These are phyloP conservation scores for Phanerodontia chrysosporium DNA, from an alignment of 768 basidiomycete genomes.

Conservation along the genomic window DNA sequence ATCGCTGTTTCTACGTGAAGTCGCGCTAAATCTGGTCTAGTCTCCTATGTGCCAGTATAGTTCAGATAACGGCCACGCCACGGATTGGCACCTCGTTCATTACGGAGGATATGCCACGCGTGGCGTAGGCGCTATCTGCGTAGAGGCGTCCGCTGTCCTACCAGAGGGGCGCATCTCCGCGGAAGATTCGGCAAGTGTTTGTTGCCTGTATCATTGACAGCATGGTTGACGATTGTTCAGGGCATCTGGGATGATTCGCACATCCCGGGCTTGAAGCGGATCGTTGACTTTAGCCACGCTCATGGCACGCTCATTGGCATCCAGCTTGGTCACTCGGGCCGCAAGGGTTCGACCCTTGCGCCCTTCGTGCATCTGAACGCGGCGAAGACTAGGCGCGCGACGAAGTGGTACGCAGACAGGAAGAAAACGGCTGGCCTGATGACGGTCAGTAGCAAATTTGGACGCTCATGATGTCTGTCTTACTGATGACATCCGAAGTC, in stretches of 20 bases:
- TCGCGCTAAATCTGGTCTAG: constrained; percentile 25
- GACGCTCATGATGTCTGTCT: not conserved
- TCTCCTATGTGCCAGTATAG: constrained; percentile 86
- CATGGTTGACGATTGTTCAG: constrained; percentile 20
- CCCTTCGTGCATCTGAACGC: constrained; percentile 55
- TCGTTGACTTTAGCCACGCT: constrained; percentile 70
- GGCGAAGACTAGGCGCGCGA: constrained; percentile 27
- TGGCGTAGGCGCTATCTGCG: constrained; percentile 63
- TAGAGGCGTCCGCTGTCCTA: constrained; percentile 73
- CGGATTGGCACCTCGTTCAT: constrained; percentile 83
- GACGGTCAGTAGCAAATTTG: constrained; percentile 35
- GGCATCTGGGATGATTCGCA: constrained; percentile 78
- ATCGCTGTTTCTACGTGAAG: not conserved
- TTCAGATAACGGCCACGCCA: constrained; percentile 66
- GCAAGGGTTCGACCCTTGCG: constrained; percentile 69
- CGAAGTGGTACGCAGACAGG: constrained; percentile 34
- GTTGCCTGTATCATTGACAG: not conserved
- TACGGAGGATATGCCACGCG: constrained; percentile 67
- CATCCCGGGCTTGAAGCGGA: constrained; percentile 60
- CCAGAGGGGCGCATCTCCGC: constrained; percentile 78
- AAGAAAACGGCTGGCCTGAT: constrained; percentile 70
- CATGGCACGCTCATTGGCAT: constrained; percentile 72
- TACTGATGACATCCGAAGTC: constrained; percentile 37
- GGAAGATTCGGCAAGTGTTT: constrained; percentile 53
- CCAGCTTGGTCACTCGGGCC: constrained; percentile 72